Conservation (phyloP, 164 flowering plant genomes). For the Chloranthus sessilifolius region DNA sequence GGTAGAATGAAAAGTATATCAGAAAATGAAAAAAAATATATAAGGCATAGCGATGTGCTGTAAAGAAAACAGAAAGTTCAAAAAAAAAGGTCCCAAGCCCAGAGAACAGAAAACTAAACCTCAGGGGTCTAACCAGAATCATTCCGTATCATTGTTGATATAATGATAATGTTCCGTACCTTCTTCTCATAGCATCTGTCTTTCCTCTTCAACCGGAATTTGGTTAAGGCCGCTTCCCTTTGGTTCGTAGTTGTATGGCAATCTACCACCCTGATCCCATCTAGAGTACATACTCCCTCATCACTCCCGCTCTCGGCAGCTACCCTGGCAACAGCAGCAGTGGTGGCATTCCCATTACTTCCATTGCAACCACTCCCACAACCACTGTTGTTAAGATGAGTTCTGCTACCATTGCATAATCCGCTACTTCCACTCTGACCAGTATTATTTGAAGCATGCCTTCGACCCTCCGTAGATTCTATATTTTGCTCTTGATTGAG, state of each 20-base stretch:
- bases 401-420: conserved; percentile 40
- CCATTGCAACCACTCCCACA: conserved; percentile 42
- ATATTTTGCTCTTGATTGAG: conserved; percentile 21
- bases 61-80: too few relatives aligned
- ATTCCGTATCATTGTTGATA: conserved; percentile 4
- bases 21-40: too few relatives aligned
- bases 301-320: conserved; percentile 39
- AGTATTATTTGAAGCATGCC: conserved; percentile 34
- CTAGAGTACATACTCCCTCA: conserved; percentile 22
- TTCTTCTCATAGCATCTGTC: conserved; percentile 92
- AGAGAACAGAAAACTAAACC: too few relatives aligned
- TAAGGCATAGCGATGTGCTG: too few relatives aligned
- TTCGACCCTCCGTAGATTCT: conserved; percentile 36
- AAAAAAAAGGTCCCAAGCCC: too few relatives aligned
- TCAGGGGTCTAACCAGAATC: too few relatives aligned
- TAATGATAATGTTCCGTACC: too few relatives aligned
- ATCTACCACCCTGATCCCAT: conserved; percentile 16
- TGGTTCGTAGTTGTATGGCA: conserved; percentile 39
- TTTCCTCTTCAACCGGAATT: conserved; percentile 88
- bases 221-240: conserved; percentile 88
- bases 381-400: conserved; percentile 34
- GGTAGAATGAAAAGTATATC: too few relatives aligned
- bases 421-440: conserved; percentile 59
- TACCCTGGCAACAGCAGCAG: conserved; percentile 15
- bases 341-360: conserved; percentile 38